Base-by-base conservation (phyloP, 768 basidiomycete species). In the Lentinula detonsa region DNA sequence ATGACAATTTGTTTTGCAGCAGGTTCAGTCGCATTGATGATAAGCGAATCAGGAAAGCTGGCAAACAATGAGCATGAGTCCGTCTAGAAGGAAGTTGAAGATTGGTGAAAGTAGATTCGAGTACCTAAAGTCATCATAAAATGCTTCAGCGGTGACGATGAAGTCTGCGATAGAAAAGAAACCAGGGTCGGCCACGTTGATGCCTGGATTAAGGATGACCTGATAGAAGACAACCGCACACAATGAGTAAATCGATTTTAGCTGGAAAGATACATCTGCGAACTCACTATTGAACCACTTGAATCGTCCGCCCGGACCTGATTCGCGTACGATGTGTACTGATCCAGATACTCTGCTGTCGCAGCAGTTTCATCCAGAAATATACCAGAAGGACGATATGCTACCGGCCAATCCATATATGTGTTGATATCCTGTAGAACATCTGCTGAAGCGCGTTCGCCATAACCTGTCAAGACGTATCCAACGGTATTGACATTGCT, bases 291-390 rank as follows among this genome's bases (percentile, higher is more conserved):
- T 28, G 28, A 28, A 28, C 28, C 28, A 28, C 28, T 28, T 28
- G 28, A 28, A 28, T 28, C 28, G 28, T 28, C 28, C 28, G 28
- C 28, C 28, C 28, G 28, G 28, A 28, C 28, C 28, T 28, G 28
- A 28, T 28, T 28, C 28, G 28, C 28, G 28, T 28, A 28, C 28
- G 28, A 28, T 3, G 28, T 28, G 4, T 28, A 76, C 48, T 50
- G 63, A 1, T 63, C 37, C 8, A 75, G 33, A n/a, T 66, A 54
- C 4, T 28, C 42, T 9, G 60, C 56, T 16, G 59, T 59, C 2
- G 65, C 66, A 6, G 65, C 56, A 3, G 68, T 71, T 61, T 77
- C 68, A 51, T 77, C 75, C 63, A 75, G 74, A 63, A 76, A 76
- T 18, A 77, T 73, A 1, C 75, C 75, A 18, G 71, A 65, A 0